Evolutionary conservation across 345 rosid species (phyloP).

Genomic region (Eucalyptus brandiana): DNA sequence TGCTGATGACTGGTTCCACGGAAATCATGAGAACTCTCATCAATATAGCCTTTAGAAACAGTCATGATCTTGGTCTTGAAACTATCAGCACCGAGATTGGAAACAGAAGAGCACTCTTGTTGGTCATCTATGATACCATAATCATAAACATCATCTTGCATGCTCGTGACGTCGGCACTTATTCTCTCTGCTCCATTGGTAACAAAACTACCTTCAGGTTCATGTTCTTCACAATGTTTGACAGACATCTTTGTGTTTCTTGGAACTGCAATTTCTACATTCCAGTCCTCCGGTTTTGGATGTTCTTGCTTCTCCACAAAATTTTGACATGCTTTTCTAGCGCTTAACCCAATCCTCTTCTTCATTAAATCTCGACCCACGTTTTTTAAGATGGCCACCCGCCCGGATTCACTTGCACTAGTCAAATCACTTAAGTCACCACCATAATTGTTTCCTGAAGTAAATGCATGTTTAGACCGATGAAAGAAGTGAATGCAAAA

Average conservation of each 20-base stretch:
- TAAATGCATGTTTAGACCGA: not conserved
- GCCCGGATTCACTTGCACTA: slow-evolving; percentile 30
- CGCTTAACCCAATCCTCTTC: slow-evolving; percentile 46
- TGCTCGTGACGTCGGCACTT: slow-evolving; percentile 19
- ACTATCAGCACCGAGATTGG: slow-evolving; percentile 26
- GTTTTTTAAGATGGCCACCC: slow-evolving; percentile 23
- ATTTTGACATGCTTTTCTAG: slow-evolving; percentile 25
- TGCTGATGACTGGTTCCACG: slow-evolving; percentile 26
- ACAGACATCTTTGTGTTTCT: slow-evolving; percentile 21
- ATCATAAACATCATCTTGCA: slow-evolving; percentile 37
- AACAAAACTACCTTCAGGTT: slow-evolving; percentile 72
- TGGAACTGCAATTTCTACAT: slow-evolving; percentile 65
- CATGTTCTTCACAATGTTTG: slow-evolving; percentile 45
- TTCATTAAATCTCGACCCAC: slow-evolving; percentile 27
- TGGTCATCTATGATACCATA: slow-evolving; percentile 48
- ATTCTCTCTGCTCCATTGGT: slow-evolving; percentile 46
- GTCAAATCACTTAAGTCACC: slow-evolving; percentile 45
- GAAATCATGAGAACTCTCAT: slow-evolving; percentile 19
- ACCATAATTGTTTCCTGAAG: slow-evolving; percentile 53
- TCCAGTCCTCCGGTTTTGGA: slow-evolving; percentile 61
- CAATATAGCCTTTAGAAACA: slow-evolving; percentile 32
- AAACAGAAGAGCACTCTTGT: slow-evolving; percentile 44
- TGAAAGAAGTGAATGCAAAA: not conserved
- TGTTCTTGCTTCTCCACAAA: slow-evolving; percentile 21
- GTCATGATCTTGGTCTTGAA: slow-evolving; percentile 38